Evolutionary conservation across 2,329 filamentous ascomycete genomes (phyloP).

Genomic region (Stenocarpella maydis): DNA sequence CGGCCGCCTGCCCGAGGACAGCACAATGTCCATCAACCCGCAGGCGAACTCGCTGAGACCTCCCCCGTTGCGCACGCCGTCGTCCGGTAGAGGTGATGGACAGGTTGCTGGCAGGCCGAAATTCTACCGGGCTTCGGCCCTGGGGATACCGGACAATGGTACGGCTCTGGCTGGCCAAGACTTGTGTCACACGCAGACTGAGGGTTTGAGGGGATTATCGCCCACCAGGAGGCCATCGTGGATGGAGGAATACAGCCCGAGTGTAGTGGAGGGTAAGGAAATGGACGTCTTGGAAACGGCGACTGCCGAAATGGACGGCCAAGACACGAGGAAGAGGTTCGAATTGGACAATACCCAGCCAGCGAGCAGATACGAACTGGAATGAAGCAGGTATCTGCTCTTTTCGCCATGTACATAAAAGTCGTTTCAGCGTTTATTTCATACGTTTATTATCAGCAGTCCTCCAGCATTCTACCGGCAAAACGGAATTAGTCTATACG

Average conservation of each 20-base stretch:
- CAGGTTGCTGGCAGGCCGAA: background rate
- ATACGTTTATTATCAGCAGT: background rate
- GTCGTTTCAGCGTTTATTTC: slow-evolving; percentile 6
- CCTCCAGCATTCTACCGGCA: background rate
- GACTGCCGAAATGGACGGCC: background rate
- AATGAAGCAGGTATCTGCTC: background rate
- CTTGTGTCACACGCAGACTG: slow-evolving; percentile 9
- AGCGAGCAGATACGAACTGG: slow-evolving; percentile 18
- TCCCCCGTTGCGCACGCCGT: background rate
- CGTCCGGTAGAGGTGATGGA: background rate
- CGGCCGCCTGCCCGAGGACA: slow-evolving; percentile 2
- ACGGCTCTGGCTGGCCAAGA: background rate
- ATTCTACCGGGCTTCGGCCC: background rate
- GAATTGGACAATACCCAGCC: slow-evolving; percentile 20
- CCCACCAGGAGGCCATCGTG: slow-evolving; percentile 1
- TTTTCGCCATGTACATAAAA: slow-evolving; percentile 5
- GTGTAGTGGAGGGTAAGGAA: slow-evolving; percentile 11
- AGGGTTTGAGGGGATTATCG: background rate
- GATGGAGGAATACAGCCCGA: slow-evolving; percentile 18
- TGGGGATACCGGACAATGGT: background rate
- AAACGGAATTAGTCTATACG: background rate
- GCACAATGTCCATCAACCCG: slow-evolving; percentile 10
- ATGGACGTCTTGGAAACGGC: background rate
- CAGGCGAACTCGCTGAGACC: slow-evolving; percentile 2
- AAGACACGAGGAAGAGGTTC: background rate